Evolutionary conservation across 1,284 basidiomycete genomes (phyloP).

Genomic region (Trichosporon inkin): DNA sequence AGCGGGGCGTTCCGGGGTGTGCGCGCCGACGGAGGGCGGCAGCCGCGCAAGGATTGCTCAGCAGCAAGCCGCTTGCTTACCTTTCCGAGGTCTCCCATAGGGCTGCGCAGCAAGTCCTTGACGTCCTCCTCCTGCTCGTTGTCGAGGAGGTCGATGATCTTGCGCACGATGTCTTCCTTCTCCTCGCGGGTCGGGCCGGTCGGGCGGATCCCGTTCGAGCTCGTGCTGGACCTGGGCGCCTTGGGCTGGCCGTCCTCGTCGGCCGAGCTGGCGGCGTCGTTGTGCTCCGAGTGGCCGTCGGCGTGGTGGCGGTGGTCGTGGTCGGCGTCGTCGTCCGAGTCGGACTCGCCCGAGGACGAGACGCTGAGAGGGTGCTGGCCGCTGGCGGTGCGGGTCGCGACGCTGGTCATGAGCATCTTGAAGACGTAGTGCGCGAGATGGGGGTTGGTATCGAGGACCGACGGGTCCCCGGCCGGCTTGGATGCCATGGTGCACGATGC

Average conservation of each 20-base stretch:
- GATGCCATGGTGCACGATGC: too few relatives aligned
- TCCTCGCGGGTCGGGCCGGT: slow-evolving; percentile 25
- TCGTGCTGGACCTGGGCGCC: slow-evolving; percentile 2
- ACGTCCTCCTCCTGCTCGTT: slow-evolving; percentile 81
- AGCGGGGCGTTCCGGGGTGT: too few relatives aligned
- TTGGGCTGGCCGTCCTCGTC: slow-evolving; percentile 8
- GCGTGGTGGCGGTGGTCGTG: slow-evolving; percentile 11
- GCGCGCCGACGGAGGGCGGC: too few relatives aligned
- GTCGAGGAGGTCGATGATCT: slow-evolving; percentile 66
- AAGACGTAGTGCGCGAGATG: slow-evolving; percentile 45
- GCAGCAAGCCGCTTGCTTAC: slow-evolving; percentile 41
- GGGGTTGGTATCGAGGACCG: slow-evolving; percentile 35
- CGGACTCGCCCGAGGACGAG: slow-evolving; percentile 44
- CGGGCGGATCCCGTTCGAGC: slow-evolving; percentile 5
- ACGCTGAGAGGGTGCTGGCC: slow-evolving; percentile 44
- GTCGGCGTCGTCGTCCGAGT: slow-evolving; percentile 32
- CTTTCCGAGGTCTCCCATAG: slow-evolving; percentile 68
- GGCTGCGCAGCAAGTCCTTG: slow-evolving; percentile 66
- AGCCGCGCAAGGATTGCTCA: too few relatives aligned
- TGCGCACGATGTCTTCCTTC: slow-evolving; percentile 58
- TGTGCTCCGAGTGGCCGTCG: neutral
- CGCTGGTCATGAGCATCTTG: slow-evolving; percentile 34
- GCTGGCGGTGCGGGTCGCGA: slow-evolving; percentile 4
- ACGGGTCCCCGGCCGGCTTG: slow-evolving; percentile 10
- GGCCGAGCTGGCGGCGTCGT: slow-evolving; percentile 3